These are phyloP conservation scores for Triglochin maritima DNA, from an alignment of 106 monocot species.

Conservation along the genomic window DNA sequence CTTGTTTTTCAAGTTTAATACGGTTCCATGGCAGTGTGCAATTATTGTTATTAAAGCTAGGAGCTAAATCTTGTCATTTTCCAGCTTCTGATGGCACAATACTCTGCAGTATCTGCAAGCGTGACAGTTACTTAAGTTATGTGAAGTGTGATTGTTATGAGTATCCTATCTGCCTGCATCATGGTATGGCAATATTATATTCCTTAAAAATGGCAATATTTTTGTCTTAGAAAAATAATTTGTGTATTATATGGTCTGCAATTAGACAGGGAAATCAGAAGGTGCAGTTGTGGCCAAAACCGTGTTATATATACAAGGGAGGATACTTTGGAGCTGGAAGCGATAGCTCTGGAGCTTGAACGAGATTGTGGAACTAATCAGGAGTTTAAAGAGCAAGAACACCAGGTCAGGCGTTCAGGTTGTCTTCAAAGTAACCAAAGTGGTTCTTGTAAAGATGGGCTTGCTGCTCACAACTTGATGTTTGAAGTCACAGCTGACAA, in stretches of 20 bases:
- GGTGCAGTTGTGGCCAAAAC: constrained; percentile 30
- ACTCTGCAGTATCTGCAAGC: constrained; percentile 39
- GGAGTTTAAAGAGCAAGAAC: constrained; percentile 5
- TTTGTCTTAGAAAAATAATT: neutral
- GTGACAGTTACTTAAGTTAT: constrained; percentile 52
- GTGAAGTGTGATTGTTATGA: constrained; percentile 42
- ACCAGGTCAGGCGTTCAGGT: neutral
- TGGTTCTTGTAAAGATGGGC: constrained; percentile 6
- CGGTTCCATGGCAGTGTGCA: constrained; percentile 40
- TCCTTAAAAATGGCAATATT: neutral
- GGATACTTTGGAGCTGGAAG: constrained; percentile 39
- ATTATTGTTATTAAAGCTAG: constrained; percentile 29
- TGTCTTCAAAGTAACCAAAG: neutral
- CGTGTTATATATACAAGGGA: constrained; percentile 26
- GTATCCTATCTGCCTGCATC: constrained; percentile 47
- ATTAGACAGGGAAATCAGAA: constrained; percentile 29
- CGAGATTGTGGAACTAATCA: constrained; percentile 18
- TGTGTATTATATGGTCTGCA: constrained; percentile 2
- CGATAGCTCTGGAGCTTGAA: constrained; percentile 33
- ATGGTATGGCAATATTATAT: constrained; percentile 28
- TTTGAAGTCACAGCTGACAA: neutral
- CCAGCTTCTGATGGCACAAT: constrained; percentile 6
- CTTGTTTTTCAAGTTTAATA: constrained; percentile 60
- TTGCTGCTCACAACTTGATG: constrained; percentile 21
- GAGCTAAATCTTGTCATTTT: constrained; percentile 10